These are phyloP conservation scores for Apiospora arundinis DNA, from an alignment of 2,329 filamentous ascomycete species.

Conservation along the genomic window DNA sequence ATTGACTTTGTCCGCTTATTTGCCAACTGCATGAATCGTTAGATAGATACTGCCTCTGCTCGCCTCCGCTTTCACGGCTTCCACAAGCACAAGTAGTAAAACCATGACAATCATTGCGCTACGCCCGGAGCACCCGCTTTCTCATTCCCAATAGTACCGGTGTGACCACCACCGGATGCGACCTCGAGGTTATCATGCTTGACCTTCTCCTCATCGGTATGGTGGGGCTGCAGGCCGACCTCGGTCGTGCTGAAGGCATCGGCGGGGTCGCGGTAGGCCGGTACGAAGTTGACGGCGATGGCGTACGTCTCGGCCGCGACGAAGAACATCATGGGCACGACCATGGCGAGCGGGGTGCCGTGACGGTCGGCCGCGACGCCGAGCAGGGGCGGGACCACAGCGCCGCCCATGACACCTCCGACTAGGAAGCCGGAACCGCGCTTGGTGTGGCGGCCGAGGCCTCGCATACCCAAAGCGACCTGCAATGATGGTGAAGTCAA, in stretches of 20 bases:
- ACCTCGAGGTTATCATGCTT: constrained; percentile 9
- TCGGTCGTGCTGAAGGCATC: constrained; percentile 61
- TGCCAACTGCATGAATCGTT: background rate
- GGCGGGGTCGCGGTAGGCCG: constrained; percentile 66
- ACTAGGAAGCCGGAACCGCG: constrained; percentile 76
- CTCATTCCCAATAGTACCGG: background rate
- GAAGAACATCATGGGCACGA: constrained; percentile 69
- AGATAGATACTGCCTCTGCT: too few relatives aligned
- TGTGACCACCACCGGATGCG: background rate
- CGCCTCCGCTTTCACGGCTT: background rate
- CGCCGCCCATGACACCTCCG: constrained; percentile 74
- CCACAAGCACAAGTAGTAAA: background rate
- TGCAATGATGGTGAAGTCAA: background rate
- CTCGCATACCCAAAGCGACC: constrained; percentile 75
- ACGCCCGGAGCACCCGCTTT: background rate
- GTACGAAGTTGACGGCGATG: constrained; percentile 69
- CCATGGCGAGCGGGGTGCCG: constrained; percentile 67
- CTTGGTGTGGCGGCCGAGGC: constrained; percentile 78
- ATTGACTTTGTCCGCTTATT: background rate
- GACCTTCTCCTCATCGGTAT: constrained; percentile 33
- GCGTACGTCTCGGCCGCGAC: constrained; percentile 62
- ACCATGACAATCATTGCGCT: background rate
- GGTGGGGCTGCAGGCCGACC: constrained; percentile 43
- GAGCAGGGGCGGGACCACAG: constrained; percentile 74
- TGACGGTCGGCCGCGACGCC: constrained; percentile 70